Conservation (phyloP, 2,329 filamentous ascomycete species). For the Beauveria sp. region DNA sequence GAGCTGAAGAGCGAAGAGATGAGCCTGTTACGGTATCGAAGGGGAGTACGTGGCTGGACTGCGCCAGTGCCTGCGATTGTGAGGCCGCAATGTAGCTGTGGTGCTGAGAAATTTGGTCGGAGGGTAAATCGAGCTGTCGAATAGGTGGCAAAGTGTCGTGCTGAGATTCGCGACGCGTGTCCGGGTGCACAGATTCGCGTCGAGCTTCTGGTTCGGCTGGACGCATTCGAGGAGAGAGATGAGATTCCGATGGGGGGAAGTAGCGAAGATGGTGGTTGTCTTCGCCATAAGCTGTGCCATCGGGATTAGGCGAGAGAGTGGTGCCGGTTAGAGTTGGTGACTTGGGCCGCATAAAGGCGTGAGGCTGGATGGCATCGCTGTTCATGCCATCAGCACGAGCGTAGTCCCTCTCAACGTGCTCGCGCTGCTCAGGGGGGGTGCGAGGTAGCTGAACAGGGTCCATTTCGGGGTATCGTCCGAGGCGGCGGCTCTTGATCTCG, state of each 20-base stretch:
- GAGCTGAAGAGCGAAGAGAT: background rate
- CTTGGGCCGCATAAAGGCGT: slow-evolving; percentile 4
- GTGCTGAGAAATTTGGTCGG: slow-evolving; percentile 2
- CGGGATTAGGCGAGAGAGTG: slow-evolving; percentile 5
- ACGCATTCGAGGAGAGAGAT: background rate
- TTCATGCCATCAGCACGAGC: background rate
- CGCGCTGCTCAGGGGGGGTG: slow-evolving; percentile 7
- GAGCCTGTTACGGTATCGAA: background rate
- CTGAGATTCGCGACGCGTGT: slow-evolving; percentile 1
- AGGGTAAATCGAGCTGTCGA: slow-evolving; percentile 6
- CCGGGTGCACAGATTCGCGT: background rate
- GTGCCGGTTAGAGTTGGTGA: slow-evolving; percentile 5
- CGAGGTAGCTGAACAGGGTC: slow-evolving; percentile 4
- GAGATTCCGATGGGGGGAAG: background rate
- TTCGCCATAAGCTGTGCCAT: background rate
- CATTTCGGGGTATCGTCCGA: slow-evolving; percentile 8
- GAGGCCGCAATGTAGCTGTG: background rate
- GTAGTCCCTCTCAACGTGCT: background rate
- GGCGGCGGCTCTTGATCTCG: slow-evolving; percentile 27
- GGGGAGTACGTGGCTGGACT: background rate
- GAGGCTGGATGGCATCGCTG: background rate
- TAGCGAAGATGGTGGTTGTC: background rate
- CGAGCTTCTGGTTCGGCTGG: background rate
- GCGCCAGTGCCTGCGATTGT: background rate
- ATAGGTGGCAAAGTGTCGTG: slow-evolving; percentile 1